These are phyloP conservation scores for Steccherinum ochraceum DNA, from an alignment of 768 basidiomycete genomes.

Conservation along the genomic window DNA sequence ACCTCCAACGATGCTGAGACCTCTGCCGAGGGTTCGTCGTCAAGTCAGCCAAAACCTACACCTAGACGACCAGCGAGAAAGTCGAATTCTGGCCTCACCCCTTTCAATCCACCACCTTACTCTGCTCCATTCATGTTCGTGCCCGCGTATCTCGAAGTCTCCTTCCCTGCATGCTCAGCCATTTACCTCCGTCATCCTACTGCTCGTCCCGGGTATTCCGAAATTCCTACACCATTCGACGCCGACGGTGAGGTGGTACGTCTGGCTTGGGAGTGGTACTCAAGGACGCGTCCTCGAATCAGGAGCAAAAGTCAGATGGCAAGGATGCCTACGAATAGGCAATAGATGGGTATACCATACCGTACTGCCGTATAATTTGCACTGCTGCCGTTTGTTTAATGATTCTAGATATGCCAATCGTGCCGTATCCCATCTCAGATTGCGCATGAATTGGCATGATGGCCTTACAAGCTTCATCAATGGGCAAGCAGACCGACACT, in stretches of 20 bases:
- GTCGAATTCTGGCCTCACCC: constrained; percentile 36
- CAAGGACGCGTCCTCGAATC: constrained; percentile 59
- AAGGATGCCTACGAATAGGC: constrained; percentile 63
- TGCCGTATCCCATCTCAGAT: no score
- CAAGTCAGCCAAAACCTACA: constrained; percentile 2
- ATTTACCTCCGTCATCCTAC: constrained; percentile 95
- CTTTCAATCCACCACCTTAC: constrained; percentile 82
- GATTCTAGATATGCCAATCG: no score
- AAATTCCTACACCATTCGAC: constrained; percentile 93
- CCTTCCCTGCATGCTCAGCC: constrained; percentile 83
- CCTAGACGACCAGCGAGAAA: constrained; percentile 3
- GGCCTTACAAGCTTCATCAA: no score
- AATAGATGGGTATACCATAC: no score
- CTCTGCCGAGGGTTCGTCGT: constrained; percentile 1
- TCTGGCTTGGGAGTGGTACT: constrained; percentile 96
- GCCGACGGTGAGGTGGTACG: constrained; percentile 92
- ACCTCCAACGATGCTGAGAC: constrained; percentile 14
- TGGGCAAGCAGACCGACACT: no score
- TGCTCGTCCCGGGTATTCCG: constrained; percentile 91
- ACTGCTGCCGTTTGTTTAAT: no score
- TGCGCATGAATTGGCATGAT: no score
- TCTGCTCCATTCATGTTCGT: constrained; percentile 91
- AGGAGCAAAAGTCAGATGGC: constrained; percentile 57
- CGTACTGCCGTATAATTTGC: no score
- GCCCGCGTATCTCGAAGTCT: constrained; percentile 84